Percentiles rank a stretch among this genome's conserved stretches.
phyloP scores from a whole-genome alignment of 306 rosid genomes.

The Rubus idaeus region DNA sequence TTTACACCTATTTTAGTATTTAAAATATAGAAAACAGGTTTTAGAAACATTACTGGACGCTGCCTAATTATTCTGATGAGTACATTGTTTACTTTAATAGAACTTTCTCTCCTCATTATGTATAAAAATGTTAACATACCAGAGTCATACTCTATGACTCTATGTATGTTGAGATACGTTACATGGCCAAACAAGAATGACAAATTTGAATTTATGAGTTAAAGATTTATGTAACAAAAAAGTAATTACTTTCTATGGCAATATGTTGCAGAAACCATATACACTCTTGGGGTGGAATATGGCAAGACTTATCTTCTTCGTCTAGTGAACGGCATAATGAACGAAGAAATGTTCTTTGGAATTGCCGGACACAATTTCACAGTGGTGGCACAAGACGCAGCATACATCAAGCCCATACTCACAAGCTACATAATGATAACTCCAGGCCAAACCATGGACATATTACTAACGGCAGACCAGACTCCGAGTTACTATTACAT shows the following conservation, averaged over 20 bases:
- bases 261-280: slow-evolving; percentile 12
- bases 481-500: slow-evolving; percentile 20
- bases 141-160: too few species aligned
- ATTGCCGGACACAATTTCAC: slow-evolving; percentile 18
- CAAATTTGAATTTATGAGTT: too few species aligned
- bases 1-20: too few species aligned
- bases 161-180: background rate
- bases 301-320: slow-evolving; percentile 29
- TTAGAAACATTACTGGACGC: too few species aligned
- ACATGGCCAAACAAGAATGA: background rate
- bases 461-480: slow-evolving; percentile 17
- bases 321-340: slow-evolving; percentile 1
- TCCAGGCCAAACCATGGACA: slow-evolving; percentile 24
- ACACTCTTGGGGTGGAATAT: background rate
- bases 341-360: slow-evolving; percentile 23
- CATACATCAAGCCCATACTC: slow-evolving; percentile 19
- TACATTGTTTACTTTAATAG: too few species aligned
- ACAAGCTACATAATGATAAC: slow-evolving; percentile 14
- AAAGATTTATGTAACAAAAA: too few species aligned
- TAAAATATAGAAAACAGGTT: too few species aligned
- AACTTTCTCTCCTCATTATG: too few species aligned
- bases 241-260: background rate
- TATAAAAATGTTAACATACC: too few species aligned
- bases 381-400: slow-evolving; percentile 17
- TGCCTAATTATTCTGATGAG: too few species aligned